A percentile compares a stretch with the other conserved stretches of the same genome.
Conservation (phyloP, 257 asterid species). For the Gentiana dahurica region DNA sequence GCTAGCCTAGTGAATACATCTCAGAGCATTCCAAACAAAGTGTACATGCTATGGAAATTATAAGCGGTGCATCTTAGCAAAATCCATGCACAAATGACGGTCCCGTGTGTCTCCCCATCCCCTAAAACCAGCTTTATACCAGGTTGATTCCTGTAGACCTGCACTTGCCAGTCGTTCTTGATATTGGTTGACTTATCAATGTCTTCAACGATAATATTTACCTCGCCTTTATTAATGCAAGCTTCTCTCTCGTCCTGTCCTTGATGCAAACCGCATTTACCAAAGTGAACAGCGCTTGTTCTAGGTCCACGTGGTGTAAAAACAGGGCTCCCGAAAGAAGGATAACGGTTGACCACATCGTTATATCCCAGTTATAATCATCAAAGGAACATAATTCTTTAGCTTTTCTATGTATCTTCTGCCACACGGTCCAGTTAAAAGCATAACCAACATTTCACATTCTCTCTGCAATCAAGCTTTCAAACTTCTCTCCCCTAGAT, state of each 20-base stretch:
- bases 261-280: slow-evolving; percentile 93
- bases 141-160: slow-evolving; percentile 33
- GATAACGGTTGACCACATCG: slow-evolving; percentile 99
- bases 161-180: slow-evolving; percentile 58
- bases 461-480: slow-evolving; percentile 67
- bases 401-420: slow-evolving; percentile 70
- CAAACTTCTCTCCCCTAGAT: slow-evolving; percentile 71
- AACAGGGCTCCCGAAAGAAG: slow-evolving; percentile 82
- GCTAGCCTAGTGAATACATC: too few species aligned
- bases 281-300: slow-evolving; percentile 83
- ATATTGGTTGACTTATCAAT: slow-evolving; percentile 47
- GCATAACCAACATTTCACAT: slow-evolving; percentile 97
- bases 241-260: slow-evolving; percentile 58
- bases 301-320: slow-evolving; percentile 77
- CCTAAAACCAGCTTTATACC: slow-evolving; percentile 82
- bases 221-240: slow-evolving; percentile 54
- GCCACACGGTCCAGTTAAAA: slow-evolving; percentile 81
- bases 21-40: too few species aligned
- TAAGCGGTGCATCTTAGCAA: slow-evolving; percentile 46
- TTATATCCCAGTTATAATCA: slow-evolving; percentile 97
- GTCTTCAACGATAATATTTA: slow-evolving; percentile 40
- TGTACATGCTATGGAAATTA: too few species aligned
- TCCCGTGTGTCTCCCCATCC: slow-evolving; percentile 96
- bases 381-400: slow-evolving; percentile 69
- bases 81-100: slow-evolving; percentile 59